Evolutionary conservation across 768 basidiomycete genomes (phyloP), one percentile per base, ranked within the genome.

Genomic region (Lactarius pseudohatsudake): DNA sequence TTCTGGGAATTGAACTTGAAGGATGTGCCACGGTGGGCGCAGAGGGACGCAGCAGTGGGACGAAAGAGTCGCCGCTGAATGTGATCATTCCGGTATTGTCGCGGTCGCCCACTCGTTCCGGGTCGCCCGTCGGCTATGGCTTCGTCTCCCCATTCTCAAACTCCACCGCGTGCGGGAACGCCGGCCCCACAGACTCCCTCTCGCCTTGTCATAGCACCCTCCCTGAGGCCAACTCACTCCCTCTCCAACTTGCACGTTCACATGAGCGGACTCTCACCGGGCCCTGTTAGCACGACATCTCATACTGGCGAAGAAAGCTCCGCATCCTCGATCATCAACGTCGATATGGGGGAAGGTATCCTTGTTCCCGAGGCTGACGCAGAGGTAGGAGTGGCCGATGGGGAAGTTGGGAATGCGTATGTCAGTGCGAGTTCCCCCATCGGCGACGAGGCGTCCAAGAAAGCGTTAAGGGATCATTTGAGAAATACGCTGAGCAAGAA

Each of bases 311-410:
- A 62, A 45, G 68, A 64, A 43, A 71, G 70, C 74, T 86, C 88
- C 26, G 84, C 89, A 41, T 91, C 89, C 56, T 92, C 91, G 43
- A 81, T 89, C 22, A 79, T 85, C 71, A 86, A 88, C 72, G 73
- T 90, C 76, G 87, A 89, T 69, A 76, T 85, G 65, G 80, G 60
- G 4, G 89, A 90, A 69, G 86, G 88, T 10, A 87, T 92, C 61
- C 78, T 92, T 50, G 80, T 92, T 55, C 85, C 86, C 71, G 90
- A 91, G 73, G 82, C 82, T 50, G 89, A 91, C 50, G 80, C 80
- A 34, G 88, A 90, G 64, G 80, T 80, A 26, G 87, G 86, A 40
- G 78, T 81, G 15, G 79, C 79, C 16, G 82, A 83, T 45, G 80
- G 77, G 61, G 90, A 90, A 70, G 81, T 85, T 64, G 78, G 76